These are phyloP conservation scores for Arachis hypogaea DNA, from an alignment of 306 rosid genomes.

Conservation along the genomic window DNA sequence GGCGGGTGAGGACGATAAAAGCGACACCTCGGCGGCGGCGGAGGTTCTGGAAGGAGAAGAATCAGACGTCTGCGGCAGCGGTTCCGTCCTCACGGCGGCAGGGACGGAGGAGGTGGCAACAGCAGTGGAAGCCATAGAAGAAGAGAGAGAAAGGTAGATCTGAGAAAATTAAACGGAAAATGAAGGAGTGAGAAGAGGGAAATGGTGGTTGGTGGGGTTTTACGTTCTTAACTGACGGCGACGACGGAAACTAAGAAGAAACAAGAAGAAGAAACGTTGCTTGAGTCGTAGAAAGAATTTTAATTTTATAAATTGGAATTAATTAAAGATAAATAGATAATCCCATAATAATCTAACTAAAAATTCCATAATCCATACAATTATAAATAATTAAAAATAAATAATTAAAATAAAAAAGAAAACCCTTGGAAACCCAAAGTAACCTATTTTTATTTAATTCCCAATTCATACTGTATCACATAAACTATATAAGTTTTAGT, in stretches of 20 bases:
- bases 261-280: background rate
- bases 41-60: slow-evolving; percentile 52
- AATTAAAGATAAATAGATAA: no score
- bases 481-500: no score
- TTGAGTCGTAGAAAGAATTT: no score
- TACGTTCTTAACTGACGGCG: slow-evolving; percentile 23
- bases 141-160: slow-evolving; percentile 24
- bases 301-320: no score
- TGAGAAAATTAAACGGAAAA: background rate
- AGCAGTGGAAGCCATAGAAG: slow-evolving; percentile 34
- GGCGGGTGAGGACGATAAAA: slow-evolving; percentile 26
- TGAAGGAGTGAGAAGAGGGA: background rate
- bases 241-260: background rate
- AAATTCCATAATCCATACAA: no score
- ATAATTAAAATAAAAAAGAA: no score
- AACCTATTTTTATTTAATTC: no score
- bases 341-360: no score
- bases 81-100: slow-evolving; percentile 42
- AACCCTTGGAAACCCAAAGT: no score
- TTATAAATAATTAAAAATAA: no score
- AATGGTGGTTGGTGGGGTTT: slow-evolving; percentile 36
- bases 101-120: slow-evolving; percentile 45
- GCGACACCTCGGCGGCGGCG: slow-evolving; percentile 36
- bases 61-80: slow-evolving; percentile 45
- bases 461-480: no score